A percentile compares a stretch with the other conserved stretches of the same genome.
Conservation (phyloP, 768 basidiomycete genomes). For the Xerocomellus amylosporus region DNA sequence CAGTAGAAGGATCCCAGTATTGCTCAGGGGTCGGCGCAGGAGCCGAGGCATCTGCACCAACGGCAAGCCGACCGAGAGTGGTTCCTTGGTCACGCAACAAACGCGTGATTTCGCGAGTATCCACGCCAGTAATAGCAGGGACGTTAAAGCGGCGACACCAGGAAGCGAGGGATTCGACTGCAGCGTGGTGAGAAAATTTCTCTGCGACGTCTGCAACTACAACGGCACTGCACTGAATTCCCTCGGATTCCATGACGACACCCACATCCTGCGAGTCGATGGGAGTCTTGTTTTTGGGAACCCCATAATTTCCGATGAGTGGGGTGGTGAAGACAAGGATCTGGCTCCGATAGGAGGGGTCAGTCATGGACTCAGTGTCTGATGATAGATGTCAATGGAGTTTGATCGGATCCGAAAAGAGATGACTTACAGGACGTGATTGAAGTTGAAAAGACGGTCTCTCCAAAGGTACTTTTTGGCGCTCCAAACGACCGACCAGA, state of each 20-base stretch:
- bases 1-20: conserved; percentile 89
- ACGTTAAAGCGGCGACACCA: conserved; percentile 92
- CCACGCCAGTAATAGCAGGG: conserved; percentile 94
- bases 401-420: conserved; percentile 1
- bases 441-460: conserved; percentile 98
- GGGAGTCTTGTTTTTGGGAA: conserved; percentile 77
- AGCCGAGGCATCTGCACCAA: conserved; percentile 67
- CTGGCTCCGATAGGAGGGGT: conserved; percentile 97
- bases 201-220: conserved; percentile 95
- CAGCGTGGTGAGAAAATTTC: conserved; percentile 90
- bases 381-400: conserved; percentile 12
- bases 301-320: conserved; percentile 98
- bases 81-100: conserved; percentile 96
- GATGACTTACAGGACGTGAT: conserved; percentile 87
- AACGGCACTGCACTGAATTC: conserved; percentile 88
- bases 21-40: conserved; percentile 61
- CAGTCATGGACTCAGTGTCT: conserved; percentile 99
- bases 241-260: conserved; percentile 82
- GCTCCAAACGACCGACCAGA: conserved; percentile 86
- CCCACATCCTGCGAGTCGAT: conserved; percentile 76
- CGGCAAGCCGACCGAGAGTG: conserved; percentile 85
- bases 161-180: conserved; percentile 86
- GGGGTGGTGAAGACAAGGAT: conserved; percentile 99
- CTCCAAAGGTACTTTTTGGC: conserved; percentile 83
- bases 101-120: conserved; percentile 93